These are phyloP conservation scores for Botrytis hyacinthi DNA, from an alignment of 2,329 filamentous ascomycete genomes.

Conservation along the genomic window DNA sequence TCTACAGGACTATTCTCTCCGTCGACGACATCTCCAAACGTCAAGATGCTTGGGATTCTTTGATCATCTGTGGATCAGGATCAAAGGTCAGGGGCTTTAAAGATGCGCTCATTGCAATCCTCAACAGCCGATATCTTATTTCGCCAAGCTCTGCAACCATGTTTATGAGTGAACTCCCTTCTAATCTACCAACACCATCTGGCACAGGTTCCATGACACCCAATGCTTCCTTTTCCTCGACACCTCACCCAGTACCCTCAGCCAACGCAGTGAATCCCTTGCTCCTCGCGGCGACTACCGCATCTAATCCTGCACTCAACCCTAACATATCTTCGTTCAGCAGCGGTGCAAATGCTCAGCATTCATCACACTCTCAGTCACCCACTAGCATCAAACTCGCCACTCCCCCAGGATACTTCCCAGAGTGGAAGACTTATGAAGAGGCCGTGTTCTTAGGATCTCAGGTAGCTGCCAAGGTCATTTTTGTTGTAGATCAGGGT, in stretches of 20 bases:
- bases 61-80: constrained; percentile 91
- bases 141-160: constrained; percentile 92
- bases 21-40: constrained; percentile 84
- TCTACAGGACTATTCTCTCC: constrained; percentile 78
- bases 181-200: constrained; percentile 84
- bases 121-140: constrained; percentile 80
- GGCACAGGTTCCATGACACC: constrained; percentile 92
- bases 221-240: constrained; percentile 46
- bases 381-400: constrained; percentile 66
- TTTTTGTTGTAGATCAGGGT: constrained; percentile 68
- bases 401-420: constrained; percentile 69
- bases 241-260: constrained; percentile 56
- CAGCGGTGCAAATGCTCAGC: constrained; percentile 40
- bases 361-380: constrained; percentile 63
- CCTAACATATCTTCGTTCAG: constrained; percentile 40
- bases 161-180: constrained; percentile 94
- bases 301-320: constrained; percentile 41
- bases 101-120: constrained; percentile 78
- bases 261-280: constrained; percentile 76
- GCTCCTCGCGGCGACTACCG: constrained; percentile 84
- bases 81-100: constrained; percentile 73
- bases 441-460: constrained; percentile 69
- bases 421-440: constrained; percentile 58
- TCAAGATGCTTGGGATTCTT: constrained; percentile 83
- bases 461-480: constrained; percentile 68